Evolutionary conservation across 106 monocot genomes (phyloP).

Genomic region (Phalaenopsis aphrodite): DNA sequence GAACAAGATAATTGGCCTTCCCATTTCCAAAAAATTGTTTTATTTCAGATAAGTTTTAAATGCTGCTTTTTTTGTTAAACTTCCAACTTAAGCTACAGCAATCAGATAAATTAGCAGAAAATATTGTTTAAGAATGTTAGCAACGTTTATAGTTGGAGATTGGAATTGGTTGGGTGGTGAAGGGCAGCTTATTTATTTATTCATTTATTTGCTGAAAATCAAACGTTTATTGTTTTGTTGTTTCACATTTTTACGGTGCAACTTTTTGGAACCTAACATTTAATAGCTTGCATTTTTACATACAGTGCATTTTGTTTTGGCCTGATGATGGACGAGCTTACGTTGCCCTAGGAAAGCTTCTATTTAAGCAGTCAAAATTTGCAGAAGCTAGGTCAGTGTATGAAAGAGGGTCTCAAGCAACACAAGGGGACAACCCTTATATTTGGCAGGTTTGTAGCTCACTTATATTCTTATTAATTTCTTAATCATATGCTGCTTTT

Average conservation of each 20-base stretch:
- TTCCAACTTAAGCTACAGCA: background rate
- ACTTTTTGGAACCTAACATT: background rate
- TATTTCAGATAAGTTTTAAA: background rate
- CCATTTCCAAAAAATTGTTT: background rate
- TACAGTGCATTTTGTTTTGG: conserved; percentile 81
- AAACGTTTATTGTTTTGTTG: background rate
- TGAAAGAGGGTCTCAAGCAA: conserved; percentile 96
- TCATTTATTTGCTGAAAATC: too few species aligned
- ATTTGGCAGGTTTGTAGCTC: conserved; percentile 82
- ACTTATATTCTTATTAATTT: background rate
- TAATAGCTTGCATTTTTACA: conserved; percentile 4
- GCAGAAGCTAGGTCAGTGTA: conserved; percentile 73
- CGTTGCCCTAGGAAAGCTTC: conserved; percentile 88
- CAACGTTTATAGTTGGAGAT: background rate
- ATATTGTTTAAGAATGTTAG: background rate
- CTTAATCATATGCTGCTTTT: background rate
- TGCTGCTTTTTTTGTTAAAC: background rate
- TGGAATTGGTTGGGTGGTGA: background rate
- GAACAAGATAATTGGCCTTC: background rate
- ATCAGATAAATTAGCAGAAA: background rate
- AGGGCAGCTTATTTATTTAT: background rate
- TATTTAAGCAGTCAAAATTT: conserved; percentile 70
- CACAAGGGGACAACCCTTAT: conserved; percentile 94
- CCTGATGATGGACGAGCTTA: conserved; percentile 96
- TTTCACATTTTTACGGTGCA: background rate